Percentiles rank a stretch among this genome's conserved stretches.
phyloP scores from a whole-genome alignment of 345 rosid species.

The Theobroma cacao region DNA sequence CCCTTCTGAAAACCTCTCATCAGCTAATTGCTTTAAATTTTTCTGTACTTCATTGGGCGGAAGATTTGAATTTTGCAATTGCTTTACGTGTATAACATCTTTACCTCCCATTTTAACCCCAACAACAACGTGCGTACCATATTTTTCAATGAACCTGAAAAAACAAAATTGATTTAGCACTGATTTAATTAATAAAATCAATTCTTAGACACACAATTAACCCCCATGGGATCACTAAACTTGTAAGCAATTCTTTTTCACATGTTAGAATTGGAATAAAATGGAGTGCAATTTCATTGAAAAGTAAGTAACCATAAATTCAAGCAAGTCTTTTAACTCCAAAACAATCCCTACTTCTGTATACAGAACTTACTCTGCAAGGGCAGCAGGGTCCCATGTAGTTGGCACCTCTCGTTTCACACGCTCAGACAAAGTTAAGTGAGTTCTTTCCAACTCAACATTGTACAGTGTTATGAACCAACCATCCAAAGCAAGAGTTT shows the following conservation, averaged over 20 bases:
- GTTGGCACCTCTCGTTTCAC: slow-evolving; percentile 77
- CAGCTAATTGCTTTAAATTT: slow-evolving; percentile 56
- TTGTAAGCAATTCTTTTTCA: not conserved
- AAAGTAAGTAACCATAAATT: not conserved
- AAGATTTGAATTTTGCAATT: slow-evolving; percentile 57
- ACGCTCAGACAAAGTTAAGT: slow-evolving; percentile 55
- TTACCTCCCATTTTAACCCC: slow-evolving; percentile 90
- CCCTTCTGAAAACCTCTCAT: slow-evolving; percentile 55
- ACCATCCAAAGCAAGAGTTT: slow-evolving; percentile 82
- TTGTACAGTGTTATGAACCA: slow-evolving; percentile 87
- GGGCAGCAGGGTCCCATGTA: slow-evolving; percentile 86
- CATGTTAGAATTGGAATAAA: not conserved
- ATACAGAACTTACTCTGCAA: slow-evolving; percentile 67
- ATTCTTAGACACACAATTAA: not conserved
- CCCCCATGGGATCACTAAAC: not conserved
- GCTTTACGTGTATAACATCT: slow-evolving; percentile 74
- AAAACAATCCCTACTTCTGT: not conserved
- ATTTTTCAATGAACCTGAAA: slow-evolving; percentile 76
- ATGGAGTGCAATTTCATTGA: not conserved
- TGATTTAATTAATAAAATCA: not conserved
- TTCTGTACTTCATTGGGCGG: slow-evolving; percentile 62
- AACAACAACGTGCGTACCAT: slow-evolving; percentile 78
- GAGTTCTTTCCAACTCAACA: slow-evolving; percentile 73
- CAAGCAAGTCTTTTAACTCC: not conserved
- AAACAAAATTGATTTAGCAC: not conserved